phyloP scores from a whole-genome alignment of 2,329 filamentous ascomycete genomes.

The Fonsecaea pedrosoi region DNA sequence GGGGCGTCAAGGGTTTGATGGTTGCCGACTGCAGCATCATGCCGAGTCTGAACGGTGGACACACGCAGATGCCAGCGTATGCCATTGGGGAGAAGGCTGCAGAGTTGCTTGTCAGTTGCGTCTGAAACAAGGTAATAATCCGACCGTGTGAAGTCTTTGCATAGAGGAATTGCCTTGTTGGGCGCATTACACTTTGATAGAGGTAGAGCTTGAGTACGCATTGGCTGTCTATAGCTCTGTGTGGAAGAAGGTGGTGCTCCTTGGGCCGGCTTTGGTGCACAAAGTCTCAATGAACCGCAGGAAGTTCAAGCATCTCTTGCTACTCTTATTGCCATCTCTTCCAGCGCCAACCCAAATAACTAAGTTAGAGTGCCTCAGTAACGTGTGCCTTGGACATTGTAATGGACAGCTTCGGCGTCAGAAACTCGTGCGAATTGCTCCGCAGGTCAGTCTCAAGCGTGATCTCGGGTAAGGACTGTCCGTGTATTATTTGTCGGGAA shows the following conservation, averaged over 20 bases:
- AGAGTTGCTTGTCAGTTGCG: constrained; percentile 55
- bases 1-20: constrained; percentile 58
- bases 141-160: neutral
- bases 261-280: too few relatives aligned
- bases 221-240: neutral
- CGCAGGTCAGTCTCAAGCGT: too few relatives aligned
- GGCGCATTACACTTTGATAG: too few relatives aligned
- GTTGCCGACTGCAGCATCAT: constrained; percentile 62
- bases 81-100: constrained; percentile 62
- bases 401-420: neutral
- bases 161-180: neutral
- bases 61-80: constrained; percentile 65
- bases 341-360: neutral
- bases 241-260: neutral
- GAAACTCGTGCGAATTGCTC: neutral
- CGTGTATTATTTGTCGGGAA: neutral
- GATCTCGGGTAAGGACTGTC: neutral
- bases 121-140: neutral
- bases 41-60: constrained; percentile 58
- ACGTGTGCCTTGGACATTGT: neutral
- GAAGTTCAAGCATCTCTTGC: neutral
- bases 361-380: neutral
- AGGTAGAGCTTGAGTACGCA: neutral
- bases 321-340: neutral
- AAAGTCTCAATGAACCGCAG: neutral